Evolutionary conservation across 1,284 basidiomycete genomes (phyloP).

Genomic region (Fomitopsis palustris): DNA sequence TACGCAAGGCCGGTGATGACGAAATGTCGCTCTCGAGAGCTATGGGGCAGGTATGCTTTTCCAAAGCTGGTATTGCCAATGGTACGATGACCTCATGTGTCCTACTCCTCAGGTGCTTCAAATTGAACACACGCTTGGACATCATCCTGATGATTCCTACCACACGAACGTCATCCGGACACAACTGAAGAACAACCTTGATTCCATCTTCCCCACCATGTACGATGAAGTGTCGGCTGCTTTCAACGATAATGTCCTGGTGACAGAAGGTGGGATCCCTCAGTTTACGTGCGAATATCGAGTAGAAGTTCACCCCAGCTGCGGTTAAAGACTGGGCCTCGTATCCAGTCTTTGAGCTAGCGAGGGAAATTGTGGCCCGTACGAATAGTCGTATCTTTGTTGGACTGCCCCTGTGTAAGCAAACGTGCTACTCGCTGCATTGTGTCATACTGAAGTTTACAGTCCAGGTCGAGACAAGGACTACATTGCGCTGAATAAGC

Average conservation of each 20-base stretch:
- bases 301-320: neutral
- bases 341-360: neutral
- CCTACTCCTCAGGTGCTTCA: slow-evolving; percentile 24
- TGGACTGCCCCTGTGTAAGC: slow-evolving; percentile 38
- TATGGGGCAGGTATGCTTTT: slow-evolving; percentile 24
- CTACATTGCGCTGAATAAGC: slow-evolving; percentile 33
- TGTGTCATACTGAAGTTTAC: neutral
- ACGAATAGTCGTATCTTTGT: slow-evolving; percentile 42
- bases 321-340: neutral
- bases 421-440: slow-evolving; percentile 14
- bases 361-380: slow-evolving; percentile 33
- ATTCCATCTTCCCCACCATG: slow-evolving; percentile 12
- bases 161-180: slow-evolving; percentile 23
- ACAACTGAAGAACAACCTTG: slow-evolving; percentile 17
- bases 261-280: slow-evolving; percentile 15
- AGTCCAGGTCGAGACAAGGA: slow-evolving; percentile 35
- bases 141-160: slow-evolving; percentile 20
- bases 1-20: slow-evolving; percentile 28
- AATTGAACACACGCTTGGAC: slow-evolving; percentile 22
- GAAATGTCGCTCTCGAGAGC: slow-evolving; percentile 27
- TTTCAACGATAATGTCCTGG: slow-evolving; percentile 7
- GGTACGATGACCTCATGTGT: too few species aligned
- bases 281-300: too few species aligned
- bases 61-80: neutral
- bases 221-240: slow-evolving; percentile 15